These are phyloP conservation scores for Lithohypha guttulata DNA, from an alignment of 2,329 filamentous ascomycete genomes.

Conservation along the genomic window DNA sequence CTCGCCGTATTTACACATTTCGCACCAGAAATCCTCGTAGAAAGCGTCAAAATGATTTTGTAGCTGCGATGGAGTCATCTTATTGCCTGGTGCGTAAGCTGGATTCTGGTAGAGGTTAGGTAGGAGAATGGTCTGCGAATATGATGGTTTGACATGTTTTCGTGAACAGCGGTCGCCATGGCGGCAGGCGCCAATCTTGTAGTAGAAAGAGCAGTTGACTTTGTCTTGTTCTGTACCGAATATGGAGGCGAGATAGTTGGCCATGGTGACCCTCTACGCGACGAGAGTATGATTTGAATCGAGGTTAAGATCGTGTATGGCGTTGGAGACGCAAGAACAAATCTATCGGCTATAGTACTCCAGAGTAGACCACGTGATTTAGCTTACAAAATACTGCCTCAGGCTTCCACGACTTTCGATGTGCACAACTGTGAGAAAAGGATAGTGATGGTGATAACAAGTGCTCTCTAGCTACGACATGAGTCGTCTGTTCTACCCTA, in stretches of 20 bases:
- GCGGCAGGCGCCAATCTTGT: constrained; percentile 98
- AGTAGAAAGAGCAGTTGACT: constrained; percentile 94
- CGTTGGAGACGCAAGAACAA: no score
- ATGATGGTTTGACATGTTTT: constrained; percentile 98
- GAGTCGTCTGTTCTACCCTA: no score
- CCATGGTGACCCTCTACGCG: constrained; percentile 47
- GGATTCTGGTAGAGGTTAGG: constrained; percentile 99
- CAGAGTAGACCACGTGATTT: constrained; percentile 5
- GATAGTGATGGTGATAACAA: no score
- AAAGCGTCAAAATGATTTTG: constrained; percentile 99
- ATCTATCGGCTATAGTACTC: no score
- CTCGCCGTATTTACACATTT: constrained; percentile 98
- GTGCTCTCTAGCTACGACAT: no score
- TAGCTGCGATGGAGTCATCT: constrained; percentile 91
- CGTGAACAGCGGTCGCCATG: constrained; percentile 96
- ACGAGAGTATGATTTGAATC: neutral
- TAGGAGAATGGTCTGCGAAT: constrained; percentile 93
- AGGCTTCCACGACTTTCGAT: constrained; percentile 10
- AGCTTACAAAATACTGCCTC: constrained; percentile 3
- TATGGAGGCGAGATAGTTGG: constrained; percentile 97
- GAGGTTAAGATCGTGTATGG: neutral
- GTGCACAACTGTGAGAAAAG: no score
- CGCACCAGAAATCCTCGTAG: constrained; percentile 99
- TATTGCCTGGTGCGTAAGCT: constrained; percentile 89
- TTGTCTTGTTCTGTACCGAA: constrained; percentile 99